These are phyloP conservation scores for Verticillium dahliae DNA, from an alignment of 2,329 filamentous ascomycete genomes.

Conservation along the genomic window DNA sequence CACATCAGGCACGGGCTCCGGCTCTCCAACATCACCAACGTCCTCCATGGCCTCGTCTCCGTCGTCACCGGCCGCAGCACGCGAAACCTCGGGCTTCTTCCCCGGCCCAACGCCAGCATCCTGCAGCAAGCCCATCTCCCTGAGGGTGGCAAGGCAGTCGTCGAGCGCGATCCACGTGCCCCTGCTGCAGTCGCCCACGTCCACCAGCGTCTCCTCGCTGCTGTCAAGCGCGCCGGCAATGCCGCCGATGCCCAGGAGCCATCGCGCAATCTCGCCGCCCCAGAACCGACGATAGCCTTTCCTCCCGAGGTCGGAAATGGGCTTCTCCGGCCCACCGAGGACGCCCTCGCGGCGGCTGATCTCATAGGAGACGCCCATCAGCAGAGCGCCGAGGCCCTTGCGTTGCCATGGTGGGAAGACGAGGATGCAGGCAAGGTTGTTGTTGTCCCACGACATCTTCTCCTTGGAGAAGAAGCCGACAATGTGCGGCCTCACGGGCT, in stretches of 20 bases:
- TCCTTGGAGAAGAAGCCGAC: conserved; percentile 99
- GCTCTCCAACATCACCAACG: conserved; percentile 18
- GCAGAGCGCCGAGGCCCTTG: conserved; percentile 76
- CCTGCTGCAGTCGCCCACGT: conserved; percentile 64
- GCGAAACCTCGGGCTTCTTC: conserved; percentile 24
- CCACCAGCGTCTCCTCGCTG: conserved; percentile 43
- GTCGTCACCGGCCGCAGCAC: conserved; percentile 1
- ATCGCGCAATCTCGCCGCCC: conserved; percentile 77
- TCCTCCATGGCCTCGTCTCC: conserved; percentile 15
- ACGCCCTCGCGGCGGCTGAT: conserved; percentile 77
- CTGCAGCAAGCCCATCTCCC: conserved; percentile 70
- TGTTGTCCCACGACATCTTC: conserved; percentile 98
- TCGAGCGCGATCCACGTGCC: conserved; percentile 80
- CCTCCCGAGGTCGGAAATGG: conserved; percentile 77
- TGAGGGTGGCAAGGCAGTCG: conserved; percentile 71
- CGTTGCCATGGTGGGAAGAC: conserved; percentile 95
- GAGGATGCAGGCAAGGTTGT: conserved; percentile 94
- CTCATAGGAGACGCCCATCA: conserved; percentile 93
- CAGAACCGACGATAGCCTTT: conserved; percentile 82
- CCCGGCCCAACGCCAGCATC: conserved; percentile 44
- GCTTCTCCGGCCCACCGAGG: conserved; percentile 89
- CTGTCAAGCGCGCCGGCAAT: conserved; percentile 1
- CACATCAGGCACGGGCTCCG: conserved; percentile 21
- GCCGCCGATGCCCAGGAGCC: conserved; percentile 34
- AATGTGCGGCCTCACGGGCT: conserved; percentile 41